Conservation (phyloP, 2,329 filamentous ascomycete genomes). For the Fusarium tjaetaba region DNA sequence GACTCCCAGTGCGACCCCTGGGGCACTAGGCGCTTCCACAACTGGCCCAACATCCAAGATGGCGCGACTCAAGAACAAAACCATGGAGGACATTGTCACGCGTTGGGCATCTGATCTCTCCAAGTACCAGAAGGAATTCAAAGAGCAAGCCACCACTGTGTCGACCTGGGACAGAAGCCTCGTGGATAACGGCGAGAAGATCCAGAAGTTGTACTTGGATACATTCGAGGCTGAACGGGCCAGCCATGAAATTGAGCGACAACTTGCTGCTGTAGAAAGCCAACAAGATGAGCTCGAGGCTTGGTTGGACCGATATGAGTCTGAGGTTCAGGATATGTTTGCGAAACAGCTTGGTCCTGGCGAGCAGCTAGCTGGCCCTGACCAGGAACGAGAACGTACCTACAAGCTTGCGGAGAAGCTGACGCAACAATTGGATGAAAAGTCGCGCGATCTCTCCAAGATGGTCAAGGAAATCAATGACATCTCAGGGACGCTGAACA, state of each 20-base stretch:
- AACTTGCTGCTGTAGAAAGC: conserved; percentile 87
- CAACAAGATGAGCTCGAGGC: conserved; percentile 90
- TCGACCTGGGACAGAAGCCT: conserved; percentile 91
- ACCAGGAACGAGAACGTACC: conserved; percentile 94
- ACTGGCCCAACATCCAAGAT: conserved; percentile 83
- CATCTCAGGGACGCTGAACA: conserved; percentile 88
- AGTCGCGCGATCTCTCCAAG: conserved; percentile 89
- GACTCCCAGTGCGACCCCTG: conserved; percentile 47
- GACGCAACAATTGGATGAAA: conserved; percentile 88
- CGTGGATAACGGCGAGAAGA: conserved; percentile 94
- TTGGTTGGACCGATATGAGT: conserved; percentile 91
- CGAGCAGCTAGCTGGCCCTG: conserved; percentile 84
- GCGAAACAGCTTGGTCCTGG: conserved; percentile 78
- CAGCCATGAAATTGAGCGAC: conserved; percentile 91
- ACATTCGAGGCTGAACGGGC: conserved; percentile 95
- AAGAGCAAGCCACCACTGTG: conserved; percentile 86
- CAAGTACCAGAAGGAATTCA: conserved; percentile 97
- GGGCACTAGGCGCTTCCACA: conserved; percentile 75
- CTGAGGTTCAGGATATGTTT: conserved; percentile 90
- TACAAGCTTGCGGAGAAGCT: conserved; percentile 96
- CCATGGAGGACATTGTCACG: conserved; percentile 98
- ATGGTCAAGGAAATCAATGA: conserved; percentile 99
- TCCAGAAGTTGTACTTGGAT: conserved; percentile 89
- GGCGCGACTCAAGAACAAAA: conserved; percentile 95
- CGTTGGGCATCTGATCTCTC: conserved; percentile 95